Conservation (phyloP, 805 yeast species). For the Saccharomyces mikatae region DNA sequence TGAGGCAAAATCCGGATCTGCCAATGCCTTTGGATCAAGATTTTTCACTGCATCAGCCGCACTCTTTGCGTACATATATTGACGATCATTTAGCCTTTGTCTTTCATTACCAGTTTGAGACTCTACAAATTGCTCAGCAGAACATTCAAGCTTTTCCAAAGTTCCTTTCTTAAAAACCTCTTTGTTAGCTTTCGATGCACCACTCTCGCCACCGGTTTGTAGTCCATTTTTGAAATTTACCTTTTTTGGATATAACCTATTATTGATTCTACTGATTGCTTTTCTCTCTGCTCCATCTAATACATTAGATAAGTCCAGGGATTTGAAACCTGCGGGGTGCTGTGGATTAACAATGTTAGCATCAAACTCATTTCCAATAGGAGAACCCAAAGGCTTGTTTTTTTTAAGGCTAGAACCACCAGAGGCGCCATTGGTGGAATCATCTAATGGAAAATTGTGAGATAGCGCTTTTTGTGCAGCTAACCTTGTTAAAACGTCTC, state of each 20-base stretch:
- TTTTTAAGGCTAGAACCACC: background rate
- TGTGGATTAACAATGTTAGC: background rate
- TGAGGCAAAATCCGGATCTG: slow-evolving; percentile 38
- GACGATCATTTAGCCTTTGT: background rate
- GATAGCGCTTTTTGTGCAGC: background rate
- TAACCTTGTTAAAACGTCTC: background rate
- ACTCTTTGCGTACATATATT: slow-evolving; percentile 33
- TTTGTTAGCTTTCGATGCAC: background rate
- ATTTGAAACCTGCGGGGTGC: slow-evolving; percentile 3
- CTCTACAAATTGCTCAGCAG: background rate
- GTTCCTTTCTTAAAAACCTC: background rate
- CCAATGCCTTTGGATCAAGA: slow-evolving; percentile 31
- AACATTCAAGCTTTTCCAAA: background rate
- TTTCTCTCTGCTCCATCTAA: slow-evolving; percentile 24
- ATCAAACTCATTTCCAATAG: background rate
- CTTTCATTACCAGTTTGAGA: background rate
- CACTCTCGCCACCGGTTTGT: background rate
- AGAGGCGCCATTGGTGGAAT: background rate
- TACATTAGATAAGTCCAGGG: slow-evolving; percentile 23
- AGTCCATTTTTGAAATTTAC: background rate
- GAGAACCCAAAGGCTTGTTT: background rate
- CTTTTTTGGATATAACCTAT: slow-evolving; percentile 10
- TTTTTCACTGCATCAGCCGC: slow-evolving; percentile 36
- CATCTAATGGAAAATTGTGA: background rate
- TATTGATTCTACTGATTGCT: slow-evolving; percentile 22